Base-by-base conservation (phyloP, 2,329 filamentous ascomycete species). In the Ascomycota sp. region DNA sequence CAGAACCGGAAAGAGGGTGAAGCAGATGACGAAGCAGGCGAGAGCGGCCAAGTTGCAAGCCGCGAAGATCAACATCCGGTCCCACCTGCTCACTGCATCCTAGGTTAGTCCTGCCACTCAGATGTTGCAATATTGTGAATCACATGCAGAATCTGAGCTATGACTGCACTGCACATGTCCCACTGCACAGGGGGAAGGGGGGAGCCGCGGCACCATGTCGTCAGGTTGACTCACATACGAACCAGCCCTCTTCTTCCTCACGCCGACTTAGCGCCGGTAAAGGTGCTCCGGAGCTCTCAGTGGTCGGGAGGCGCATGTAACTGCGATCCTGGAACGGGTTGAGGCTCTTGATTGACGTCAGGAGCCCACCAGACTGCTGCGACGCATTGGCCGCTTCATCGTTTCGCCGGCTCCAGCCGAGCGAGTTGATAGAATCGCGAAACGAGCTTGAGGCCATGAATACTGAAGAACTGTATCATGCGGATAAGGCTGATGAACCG, bases 221-320 rank as follows among this genome's bases (percentile, higher is more conserved):
- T 36, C 38, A 39, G 38, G 36, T 43, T 46, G 37, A 69, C 89
- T 86, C 70, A 98, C 89, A 63, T 46, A 79, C 75, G 69, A 94
- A 85, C 73, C 80, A 94, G 38, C 75, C 80, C 56, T 94, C 89
- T 50, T 95, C 86, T 54, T 95, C 89, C 48, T 94, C 85, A 43
- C 85, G 73, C 45, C 85, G 69, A 47, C 53, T 80, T 36, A 81
- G 71, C 36, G 83, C 83, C 30, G 86, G 86, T 29, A 94, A 59
- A 39, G 85, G 83, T 38, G 86, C 83, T 29, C 82, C 83, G 23
- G 80, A 63, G 40, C 67, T 65, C 49, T 93, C 85, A 41, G 74
- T 75, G 30, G 81, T 89, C 33, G 89, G 86, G 29, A 98, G 71
- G 51, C 79, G 75, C 40, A 95, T 76, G 66, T 93, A 91, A 51